Percentiles rank a stretch among this genome's conserved stretches.
Conservation (phyloP, 495 filamentous ascomycete genomes). For the Xanthoparmelia taractica region DNA sequence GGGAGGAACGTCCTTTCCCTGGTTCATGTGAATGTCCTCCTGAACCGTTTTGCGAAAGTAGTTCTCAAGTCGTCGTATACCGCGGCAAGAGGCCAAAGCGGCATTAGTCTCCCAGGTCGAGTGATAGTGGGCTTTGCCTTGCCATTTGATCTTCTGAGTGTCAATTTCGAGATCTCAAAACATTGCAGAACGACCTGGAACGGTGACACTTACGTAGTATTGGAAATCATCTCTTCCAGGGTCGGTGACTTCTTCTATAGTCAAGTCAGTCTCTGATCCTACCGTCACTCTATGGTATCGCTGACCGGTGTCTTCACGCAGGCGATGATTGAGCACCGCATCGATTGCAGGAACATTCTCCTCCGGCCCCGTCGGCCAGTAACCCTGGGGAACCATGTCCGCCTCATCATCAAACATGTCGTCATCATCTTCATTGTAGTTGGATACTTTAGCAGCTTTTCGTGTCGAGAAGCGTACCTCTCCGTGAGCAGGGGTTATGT, state of each 20-base stretch:
- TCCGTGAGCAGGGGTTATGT: conserved; percentile 47
- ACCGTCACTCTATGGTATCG: conserved; percentile 10
- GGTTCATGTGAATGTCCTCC: conserved; percentile 61
- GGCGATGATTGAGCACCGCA: conserved; percentile 74
- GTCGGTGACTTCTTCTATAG: conserved; percentile 37
- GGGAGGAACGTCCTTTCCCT: conserved; percentile 61
- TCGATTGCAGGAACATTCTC: conserved; percentile 77
- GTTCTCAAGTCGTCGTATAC: conserved; percentile 83
- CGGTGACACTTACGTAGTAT: conserved; percentile 51
- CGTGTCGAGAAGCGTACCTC: conserved; percentile 88
- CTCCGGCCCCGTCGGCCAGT: conserved; percentile 55
- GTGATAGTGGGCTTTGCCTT: conserved; percentile 87
- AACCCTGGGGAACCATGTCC: conserved; percentile 48
- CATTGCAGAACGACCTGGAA: neutral
- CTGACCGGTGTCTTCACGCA: conserved; percentile 59
- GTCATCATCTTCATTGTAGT: conserved; percentile 82
- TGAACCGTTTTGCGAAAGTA: conserved; percentile 78
- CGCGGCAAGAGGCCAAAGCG: conserved; percentile 56
- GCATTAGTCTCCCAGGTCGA: conserved; percentile 85
- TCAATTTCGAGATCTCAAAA: conserved; percentile 11
- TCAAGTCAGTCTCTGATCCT: conserved; percentile 5
- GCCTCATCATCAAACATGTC: conserved; percentile 65
- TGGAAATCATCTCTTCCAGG: conserved; percentile 73
- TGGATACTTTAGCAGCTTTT: conserved; percentile 74
- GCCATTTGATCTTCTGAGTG: conserved; percentile 75